Base-by-base conservation (phyloP, 83 land plant species). In the Picea engelmannii region DNA sequence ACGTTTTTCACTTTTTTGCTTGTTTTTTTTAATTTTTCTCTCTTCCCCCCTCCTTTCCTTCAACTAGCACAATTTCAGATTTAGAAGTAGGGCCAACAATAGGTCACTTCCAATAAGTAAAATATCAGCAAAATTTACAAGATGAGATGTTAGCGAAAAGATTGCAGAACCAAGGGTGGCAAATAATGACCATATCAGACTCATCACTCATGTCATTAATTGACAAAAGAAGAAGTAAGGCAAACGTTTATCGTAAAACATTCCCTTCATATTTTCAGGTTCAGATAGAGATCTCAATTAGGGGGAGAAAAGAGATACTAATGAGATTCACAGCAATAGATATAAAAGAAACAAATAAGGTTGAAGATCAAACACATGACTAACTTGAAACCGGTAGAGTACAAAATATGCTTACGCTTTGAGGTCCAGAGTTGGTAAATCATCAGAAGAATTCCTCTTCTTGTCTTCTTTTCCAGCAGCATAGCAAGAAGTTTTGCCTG, bases 401-500 rank as follows among this genome's bases (percentile, higher is more conserved):
- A 42, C 5, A 44, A 73, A 73, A 44, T 73, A 73, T 44, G 1
- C 76, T 73, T 73, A 73, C 76, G 76, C 47, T 73, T 73, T 73
- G 25, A 44, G 76, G 25, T 73, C 76, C 58, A 73, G 52, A 73
- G 47, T 49, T 20, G 76, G 13, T 9, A 73, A 2, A 5, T 73
- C 47, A 47, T 73, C 58, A 44, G 58, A 44, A 73, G 58, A 73
- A 73, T 24, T 69, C 44, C 21, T 42, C 52, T 35, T 10, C 52
- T 44, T 40, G 20, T 73, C 55, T 44, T 49, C 58, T 11, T 52
- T 52, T 52, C 13, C 58, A 52, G 58, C 58, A 73, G 58, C 76
- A 38, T 55, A 20, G 76, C 76, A 20, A 73, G 49, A 73, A 73
- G 24, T 44, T 73, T 73, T 73, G 76, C n/a, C 76, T 73, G 55